Evolutionary conservation across 164 flowering plant species (phyloP).

Genomic region (Stephania yunnanensis): DNA sequence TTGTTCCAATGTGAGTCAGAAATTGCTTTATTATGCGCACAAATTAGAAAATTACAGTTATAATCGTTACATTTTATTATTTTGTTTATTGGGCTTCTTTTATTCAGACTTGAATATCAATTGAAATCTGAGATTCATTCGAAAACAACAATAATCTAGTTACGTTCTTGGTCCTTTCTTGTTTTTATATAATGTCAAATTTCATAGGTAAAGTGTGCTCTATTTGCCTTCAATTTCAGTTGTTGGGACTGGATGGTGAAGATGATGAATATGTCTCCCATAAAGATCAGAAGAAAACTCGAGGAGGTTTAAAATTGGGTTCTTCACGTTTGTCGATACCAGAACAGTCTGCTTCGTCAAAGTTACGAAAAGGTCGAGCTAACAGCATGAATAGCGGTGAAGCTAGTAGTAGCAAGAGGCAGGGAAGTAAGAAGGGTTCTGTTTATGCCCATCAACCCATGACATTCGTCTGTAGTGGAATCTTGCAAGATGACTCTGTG

Average conservation of each 20-base stretch:
- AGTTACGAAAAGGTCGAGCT: constrained; percentile 21
- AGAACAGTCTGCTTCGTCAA: constrained; percentile 21
- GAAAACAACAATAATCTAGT: no score
- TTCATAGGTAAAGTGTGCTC: background rate
- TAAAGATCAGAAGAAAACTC: constrained; percentile 21
- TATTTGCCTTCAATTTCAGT: constrained; percentile 36
- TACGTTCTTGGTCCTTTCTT: no score
- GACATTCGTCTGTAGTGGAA: constrained; percentile 78
- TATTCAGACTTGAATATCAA: no score
- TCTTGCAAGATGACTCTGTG: constrained; percentile 40
- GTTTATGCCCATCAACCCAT: constrained; percentile 60
- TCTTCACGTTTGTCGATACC: constrained; percentile 14
- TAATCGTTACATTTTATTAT: no score
- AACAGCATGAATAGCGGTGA: constrained; percentile 15
- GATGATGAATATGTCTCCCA: constrained; percentile 46
- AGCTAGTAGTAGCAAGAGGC: constrained; percentile 30
- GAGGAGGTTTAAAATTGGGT: constrained; percentile 24
- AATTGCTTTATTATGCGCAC: no score
- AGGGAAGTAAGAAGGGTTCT: constrained; percentile 17
- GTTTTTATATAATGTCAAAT: background rate
- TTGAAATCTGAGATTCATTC: no score
- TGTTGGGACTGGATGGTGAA: constrained; percentile 49
- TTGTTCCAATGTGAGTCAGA: no score
- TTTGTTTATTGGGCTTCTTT: no score
- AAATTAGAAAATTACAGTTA: no score